A percentile compares a stretch with the other conserved stretches of the same genome.
These are phyloP conservation scores for Leucaena leucocephala DNA, from an alignment of 306 rosid genomes.

Conservation along the genomic window DNA sequence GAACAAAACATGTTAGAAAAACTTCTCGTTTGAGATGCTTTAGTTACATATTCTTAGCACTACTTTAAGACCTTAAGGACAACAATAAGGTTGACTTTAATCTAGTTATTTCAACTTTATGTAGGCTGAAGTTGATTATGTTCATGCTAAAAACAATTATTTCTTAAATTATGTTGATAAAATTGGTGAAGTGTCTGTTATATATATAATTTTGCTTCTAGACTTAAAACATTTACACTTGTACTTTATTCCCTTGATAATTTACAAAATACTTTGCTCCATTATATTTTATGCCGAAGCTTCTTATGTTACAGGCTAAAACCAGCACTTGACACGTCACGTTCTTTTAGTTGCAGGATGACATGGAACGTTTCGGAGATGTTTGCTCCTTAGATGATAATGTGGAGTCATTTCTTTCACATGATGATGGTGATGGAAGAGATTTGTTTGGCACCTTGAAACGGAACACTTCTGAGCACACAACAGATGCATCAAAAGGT, in stretches of 20 bases:
- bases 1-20: conserved; percentile 22
- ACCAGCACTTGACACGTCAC: conserved; percentile 24
- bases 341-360: conserved; percentile 66
- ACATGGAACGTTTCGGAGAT: conserved; percentile 89
- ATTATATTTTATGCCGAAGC: conserved; percentile 31
- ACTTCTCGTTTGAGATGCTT: conserved; percentile 28
- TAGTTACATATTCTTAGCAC: conserved; percentile 9
- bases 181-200: neutral
- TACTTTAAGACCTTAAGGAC: conserved; percentile 22
- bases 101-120: neutral
- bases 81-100: conserved; percentile 26
- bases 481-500: conserved; percentile 86
- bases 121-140: conserved; percentile 10
- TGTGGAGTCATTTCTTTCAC: conserved; percentile 90
- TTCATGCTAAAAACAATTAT: conserved; percentile 7
- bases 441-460: conserved; percentile 82
- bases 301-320: conserved; percentile 14
- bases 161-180: conserved; percentile 26
- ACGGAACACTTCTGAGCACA: conserved; percentile 74
- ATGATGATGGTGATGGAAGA: conserved; percentile 90
- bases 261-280: neutral
- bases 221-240: neutral
- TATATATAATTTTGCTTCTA: conserved; percentile 1
- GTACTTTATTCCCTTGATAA: neutral
- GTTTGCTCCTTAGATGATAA: conserved; percentile 91